Evolutionary conservation across 2,329 filamentous ascomycete genomes (phyloP).

Genomic region (Fusarium guadeloupense): DNA sequence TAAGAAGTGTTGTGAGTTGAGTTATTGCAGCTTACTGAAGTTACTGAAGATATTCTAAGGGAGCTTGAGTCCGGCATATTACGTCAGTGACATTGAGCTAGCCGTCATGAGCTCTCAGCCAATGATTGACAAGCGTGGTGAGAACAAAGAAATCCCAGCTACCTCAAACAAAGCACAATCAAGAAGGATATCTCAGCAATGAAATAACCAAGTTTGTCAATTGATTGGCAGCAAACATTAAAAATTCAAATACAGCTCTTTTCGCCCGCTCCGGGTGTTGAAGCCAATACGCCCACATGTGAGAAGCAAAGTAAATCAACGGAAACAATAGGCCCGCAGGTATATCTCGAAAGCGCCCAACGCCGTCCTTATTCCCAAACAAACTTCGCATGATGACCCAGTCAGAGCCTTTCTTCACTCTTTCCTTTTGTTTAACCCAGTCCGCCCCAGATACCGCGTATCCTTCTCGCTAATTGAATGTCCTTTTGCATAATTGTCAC

Average conservation of each 20-base stretch:
- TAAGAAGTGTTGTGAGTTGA: constrained; percentile 3
- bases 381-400: constrained; percentile 16
- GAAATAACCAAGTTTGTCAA: constrained; percentile 2
- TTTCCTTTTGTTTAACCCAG: constrained; percentile 55
- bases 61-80: constrained; percentile 19
- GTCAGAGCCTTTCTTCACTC: constrained; percentile 2
- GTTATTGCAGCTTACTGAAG: neutral
- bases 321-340: constrained; percentile 27
- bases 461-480: constrained; percentile 88
- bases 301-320: constrained; percentile 25
- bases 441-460: constrained; percentile 81
- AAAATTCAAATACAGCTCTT: constrained; percentile 2
- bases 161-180: neutral
- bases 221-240: constrained; percentile 18
- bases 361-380: constrained; percentile 24
- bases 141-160: constrained; percentile 24
- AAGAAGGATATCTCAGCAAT: neutral
- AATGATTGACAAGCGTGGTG: constrained; percentile 31
- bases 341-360: constrained; percentile 39
- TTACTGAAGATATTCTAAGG: neutral
- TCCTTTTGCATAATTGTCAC: constrained; percentile 99
- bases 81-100: constrained; percentile 31
- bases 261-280: neutral
- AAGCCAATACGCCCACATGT: constrained; percentile 1
- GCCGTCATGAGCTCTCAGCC: constrained; percentile 23